Percentiles rank a stretch among this genome's conserved stretches.
These are phyloP conservation scores for Cyclostephanos invisitatus DNA, from an alignment of 108 stramenopile species.

Conservation along the genomic window DNA sequence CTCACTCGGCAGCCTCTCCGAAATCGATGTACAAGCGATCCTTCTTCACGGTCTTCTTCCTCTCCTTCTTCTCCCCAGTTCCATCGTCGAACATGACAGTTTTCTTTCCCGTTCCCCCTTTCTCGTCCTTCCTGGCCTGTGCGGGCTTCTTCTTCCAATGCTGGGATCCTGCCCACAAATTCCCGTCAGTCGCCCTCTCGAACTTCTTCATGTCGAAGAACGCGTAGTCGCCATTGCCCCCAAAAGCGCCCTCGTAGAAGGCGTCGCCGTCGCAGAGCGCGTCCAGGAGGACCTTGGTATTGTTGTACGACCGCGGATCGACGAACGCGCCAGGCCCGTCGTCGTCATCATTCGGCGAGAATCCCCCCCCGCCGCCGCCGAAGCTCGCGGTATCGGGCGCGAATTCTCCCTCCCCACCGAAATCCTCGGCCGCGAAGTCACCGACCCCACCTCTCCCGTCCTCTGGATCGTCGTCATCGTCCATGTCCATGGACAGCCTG, in stretches of 20 bases:
- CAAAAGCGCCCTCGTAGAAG: slow-evolving; percentile 31
- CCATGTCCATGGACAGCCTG: slow-evolving; percentile 49
- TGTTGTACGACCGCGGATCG: slow-evolving; percentile 45
- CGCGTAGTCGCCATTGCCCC: slow-evolving; percentile 52
- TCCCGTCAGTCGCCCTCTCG: slow-evolving; percentile 62
- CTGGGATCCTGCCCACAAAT: slow-evolving; percentile 87
- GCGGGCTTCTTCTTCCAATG: slow-evolving; percentile 82
- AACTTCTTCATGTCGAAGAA: slow-evolving; percentile 68
- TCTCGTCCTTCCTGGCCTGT: slow-evolving; percentile 14
- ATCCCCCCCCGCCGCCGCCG: slow-evolving; percentile 28
- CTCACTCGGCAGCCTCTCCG: slow-evolving; percentile 13
- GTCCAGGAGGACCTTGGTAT: slow-evolving; percentile 65
- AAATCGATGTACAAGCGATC: slow-evolving; percentile 53
- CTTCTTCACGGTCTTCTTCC: slow-evolving; percentile 48
- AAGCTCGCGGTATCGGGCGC: slow-evolving; percentile 33
- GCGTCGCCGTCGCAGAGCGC: slow-evolving; percentile 71
- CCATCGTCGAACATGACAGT: slow-evolving; percentile 36
- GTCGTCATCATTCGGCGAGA: slow-evolving; percentile 45
- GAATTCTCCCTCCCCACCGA: slow-evolving; percentile 47
- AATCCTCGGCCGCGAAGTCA: slow-evolving; percentile 23
- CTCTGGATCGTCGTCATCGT: slow-evolving; percentile 36
- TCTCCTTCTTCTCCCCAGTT: slow-evolving; percentile 46
- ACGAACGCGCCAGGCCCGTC: slow-evolving; percentile 39
- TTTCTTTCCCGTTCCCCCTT: slow-evolving; percentile 18
- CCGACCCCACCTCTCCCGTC: slow-evolving; percentile 16